phyloP scores from a whole-genome alignment of 2,329 filamentous ascomycete genomes.

The Colletotrichum noveboracense region DNA sequence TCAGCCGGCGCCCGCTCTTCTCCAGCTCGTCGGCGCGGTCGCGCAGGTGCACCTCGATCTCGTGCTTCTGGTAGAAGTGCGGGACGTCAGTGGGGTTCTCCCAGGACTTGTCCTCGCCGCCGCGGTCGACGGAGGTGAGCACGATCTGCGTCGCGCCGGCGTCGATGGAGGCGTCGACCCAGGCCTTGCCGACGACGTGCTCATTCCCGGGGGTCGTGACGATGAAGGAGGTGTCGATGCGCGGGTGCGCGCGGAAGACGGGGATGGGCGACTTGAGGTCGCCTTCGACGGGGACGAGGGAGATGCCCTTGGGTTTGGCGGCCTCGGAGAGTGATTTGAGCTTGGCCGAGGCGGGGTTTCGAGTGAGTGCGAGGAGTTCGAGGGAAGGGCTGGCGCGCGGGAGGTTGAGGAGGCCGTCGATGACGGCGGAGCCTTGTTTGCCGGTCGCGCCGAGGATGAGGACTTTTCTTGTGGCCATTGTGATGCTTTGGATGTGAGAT shows the following conservation, averaged over 20 bases:
- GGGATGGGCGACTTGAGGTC: conserved; percentile 20
- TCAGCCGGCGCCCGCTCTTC: not conserved
- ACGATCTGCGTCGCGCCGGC: conserved; percentile 52
- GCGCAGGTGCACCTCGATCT: conserved; percentile 23
- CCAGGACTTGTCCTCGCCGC: conserved; percentile 29
- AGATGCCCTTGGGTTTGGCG: conserved; percentile 1
- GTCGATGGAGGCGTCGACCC: conserved; percentile 29
- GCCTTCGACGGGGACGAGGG: conserved; percentile 24
- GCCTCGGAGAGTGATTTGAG: conserved; percentile 19
- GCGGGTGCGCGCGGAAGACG: conserved; percentile 26
- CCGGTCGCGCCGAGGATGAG: conserved; percentile 54
- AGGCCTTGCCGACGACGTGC: conserved; percentile 26
- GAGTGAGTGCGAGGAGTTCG: conserved; percentile 20
- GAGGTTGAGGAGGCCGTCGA: conserved; percentile 33
- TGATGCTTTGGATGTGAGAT: not conserved
- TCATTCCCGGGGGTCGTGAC: conserved; percentile 31
- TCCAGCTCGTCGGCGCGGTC: conserved; percentile 7
- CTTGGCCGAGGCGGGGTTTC: conserved; percentile 6
- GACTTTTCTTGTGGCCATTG: conserved; percentile 34
- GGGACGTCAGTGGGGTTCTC: conserved; percentile 25
- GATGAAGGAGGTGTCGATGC: conserved; percentile 28
- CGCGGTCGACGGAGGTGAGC: conserved; percentile 29
- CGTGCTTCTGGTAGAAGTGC: conserved; percentile 27
- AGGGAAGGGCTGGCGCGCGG: not conserved
- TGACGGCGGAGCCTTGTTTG: conserved; percentile 49